These are phyloP conservation scores for Arthroderma sp. DNA, from an alignment of 2,329 filamentous ascomycete genomes.

Conservation along the genomic window DNA sequence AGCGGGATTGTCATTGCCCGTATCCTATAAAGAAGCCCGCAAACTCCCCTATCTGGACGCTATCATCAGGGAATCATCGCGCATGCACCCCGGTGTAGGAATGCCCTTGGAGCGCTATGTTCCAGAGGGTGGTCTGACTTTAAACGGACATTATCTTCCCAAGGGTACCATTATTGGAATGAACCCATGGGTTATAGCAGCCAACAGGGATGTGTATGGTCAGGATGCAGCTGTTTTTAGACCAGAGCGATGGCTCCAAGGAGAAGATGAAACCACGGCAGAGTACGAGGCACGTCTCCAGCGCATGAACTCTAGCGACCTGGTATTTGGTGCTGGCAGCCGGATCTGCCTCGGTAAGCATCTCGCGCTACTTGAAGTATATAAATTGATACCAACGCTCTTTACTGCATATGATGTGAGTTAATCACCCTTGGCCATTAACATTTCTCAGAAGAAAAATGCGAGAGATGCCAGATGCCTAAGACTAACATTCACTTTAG, in stretches of 20 bases:
- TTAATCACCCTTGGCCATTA: too few species aligned
- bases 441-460: too few species aligned
- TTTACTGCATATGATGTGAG: constrained; percentile 35
- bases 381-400: constrained; percentile 23
- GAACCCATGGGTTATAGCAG: constrained; percentile 63
- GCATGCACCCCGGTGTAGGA: constrained; percentile 60
- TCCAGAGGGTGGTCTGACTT: constrained; percentile 49
- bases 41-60: constrained; percentile 64
- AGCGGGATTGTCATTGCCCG: constrained; percentile 37
- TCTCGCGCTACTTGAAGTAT: constrained; percentile 16
- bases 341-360: constrained; percentile 39
- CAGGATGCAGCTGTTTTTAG: constrained; percentile 46
- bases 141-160: constrained; percentile 48
- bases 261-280: not conserved
- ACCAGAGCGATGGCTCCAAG: constrained; percentile 41
- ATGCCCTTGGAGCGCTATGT: constrained; percentile 62
- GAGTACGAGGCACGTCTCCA: too few species aligned
- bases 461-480: too few species aligned
- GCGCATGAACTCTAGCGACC: not conserved
- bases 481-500: too few species aligned
- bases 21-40: constrained; percentile 58
- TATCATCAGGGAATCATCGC: constrained; percentile 64
- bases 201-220: constrained; percentile 55
- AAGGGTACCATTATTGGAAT: constrained; percentile 63
- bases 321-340: constrained; percentile 37